Base-by-base conservation (phyloP, 176 grass and related monocot species). In the Puya raimondii region DNA sequence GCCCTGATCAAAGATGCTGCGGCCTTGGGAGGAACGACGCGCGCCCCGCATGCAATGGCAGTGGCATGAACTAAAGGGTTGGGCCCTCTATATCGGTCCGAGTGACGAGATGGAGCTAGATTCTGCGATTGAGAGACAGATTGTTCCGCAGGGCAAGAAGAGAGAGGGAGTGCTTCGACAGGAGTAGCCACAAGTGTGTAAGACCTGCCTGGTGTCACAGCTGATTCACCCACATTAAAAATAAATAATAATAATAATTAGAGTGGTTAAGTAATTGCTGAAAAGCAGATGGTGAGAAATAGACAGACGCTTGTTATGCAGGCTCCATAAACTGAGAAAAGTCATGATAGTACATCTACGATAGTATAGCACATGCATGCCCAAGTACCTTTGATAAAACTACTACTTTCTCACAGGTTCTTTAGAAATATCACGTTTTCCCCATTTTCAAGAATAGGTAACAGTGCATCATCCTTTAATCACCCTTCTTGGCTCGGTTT, bases 31-130 rank as follows among this genome's bases (percentile, higher is more conserved):
- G 91, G 82, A 15, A 96, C 71, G 50, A 86, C 52, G 58, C 91
- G 87, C 7, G 91, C 91, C 63, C 91, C 91, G 68, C 88, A 96
- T 65, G 91, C 82, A 79, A 96, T 57, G 53, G 91, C 91, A 64
- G 91, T 96, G 51, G 82, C 91, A 81, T 91, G 88, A 47, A 96
- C 80, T 49, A 83, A 51, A 79, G 85, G 47, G 42, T 82, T 73
- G 8, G 77, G 64, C 52, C 52, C 74, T 52, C 53, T 73, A 20
- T 29, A 53, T 71, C 11, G 77, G 75, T 70, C 77, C 22, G 68
- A 75, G 74, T 22, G 68, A 53, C 82, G 73, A 63, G 75, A 77
- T 21, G 51, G 23, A 70, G 11, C 54, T 73, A 16, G 0, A 18
- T 58, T 70, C 27, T 74, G 70, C 47, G 72, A 14, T 26, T 80